Evolutionary conservation across 768 basidiomycete species (phyloP).

Genomic region (Rhizopogon rudus): DNA sequence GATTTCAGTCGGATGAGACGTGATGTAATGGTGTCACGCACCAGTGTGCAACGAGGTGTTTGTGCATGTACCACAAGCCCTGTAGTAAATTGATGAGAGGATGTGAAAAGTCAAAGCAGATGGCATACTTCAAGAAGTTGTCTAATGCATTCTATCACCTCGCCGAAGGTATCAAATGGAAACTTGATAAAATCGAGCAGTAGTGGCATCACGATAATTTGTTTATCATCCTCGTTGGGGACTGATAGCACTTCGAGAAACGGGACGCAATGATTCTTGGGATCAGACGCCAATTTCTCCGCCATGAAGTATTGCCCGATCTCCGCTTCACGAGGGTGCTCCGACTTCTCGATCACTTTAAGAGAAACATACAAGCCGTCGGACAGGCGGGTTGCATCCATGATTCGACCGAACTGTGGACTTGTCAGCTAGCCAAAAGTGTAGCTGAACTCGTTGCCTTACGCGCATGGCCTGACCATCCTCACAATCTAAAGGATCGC

Average conservation of each 20-base stretch:
- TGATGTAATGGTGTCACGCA: constrained; percentile 11
- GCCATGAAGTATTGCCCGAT: constrained; percentile 19
- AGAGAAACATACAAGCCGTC: constrained; percentile 24
- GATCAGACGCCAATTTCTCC: not conserved
- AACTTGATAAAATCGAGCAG: constrained; percentile 13
- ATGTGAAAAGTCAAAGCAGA: too few relatives aligned
- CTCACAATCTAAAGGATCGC: not conserved
- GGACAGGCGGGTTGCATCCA: constrained; percentile 26
- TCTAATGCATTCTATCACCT: constrained; percentile 22
- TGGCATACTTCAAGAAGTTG: constrained; percentile 26
- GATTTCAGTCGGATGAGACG: too few relatives aligned
- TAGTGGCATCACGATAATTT: constrained; percentile 27
- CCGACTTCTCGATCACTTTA: constrained; percentile 15
- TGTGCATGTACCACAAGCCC: constrained; percentile 25
- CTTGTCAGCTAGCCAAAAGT: too few relatives aligned
- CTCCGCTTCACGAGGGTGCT: constrained; percentile 16
- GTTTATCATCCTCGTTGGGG: constrained; percentile 3
- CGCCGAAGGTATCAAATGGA: constrained; percentile 17
- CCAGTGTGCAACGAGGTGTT: constrained; percentile 31
- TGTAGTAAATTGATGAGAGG: too few relatives aligned
- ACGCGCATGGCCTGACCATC: not conserved
- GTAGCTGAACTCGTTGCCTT: too few relatives aligned
- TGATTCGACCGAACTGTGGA: not conserved
- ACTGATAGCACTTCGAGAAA: constrained; percentile 12
- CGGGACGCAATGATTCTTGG: constrained; percentile 25